Conservation (phyloP, 495 filamentous ascomycete genomes). For the Annulohypoxylon maeteangense region DNA sequence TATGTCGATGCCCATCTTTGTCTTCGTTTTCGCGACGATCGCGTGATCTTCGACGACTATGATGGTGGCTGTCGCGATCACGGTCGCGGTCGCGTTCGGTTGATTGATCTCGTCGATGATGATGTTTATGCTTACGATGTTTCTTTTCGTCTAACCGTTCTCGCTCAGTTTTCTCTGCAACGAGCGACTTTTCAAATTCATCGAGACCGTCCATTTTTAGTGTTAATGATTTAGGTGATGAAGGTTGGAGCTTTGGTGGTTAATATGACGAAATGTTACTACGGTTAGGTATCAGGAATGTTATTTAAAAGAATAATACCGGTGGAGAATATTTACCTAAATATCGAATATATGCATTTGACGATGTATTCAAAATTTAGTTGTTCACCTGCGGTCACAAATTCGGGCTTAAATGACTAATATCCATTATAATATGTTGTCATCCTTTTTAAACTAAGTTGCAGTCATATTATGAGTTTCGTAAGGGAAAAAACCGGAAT, state of each 20-base stretch:
- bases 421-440: not conserved
- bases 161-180: constrained; percentile 61
- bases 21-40: constrained; percentile 50
- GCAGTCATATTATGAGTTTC: not conserved
- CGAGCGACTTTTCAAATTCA: constrained; percentile 65
- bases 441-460: not conserved
- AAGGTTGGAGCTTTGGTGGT: not conserved
- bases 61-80: constrained; percentile 49
- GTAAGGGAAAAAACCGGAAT: constrained; percentile 6
- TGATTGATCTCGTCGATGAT: constrained; percentile 57
- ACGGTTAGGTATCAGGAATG: not conserved
- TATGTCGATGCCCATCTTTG: constrained; percentile 50
- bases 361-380: not conserved
- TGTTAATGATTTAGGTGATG: not conserved
- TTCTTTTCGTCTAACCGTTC: constrained; percentile 55
- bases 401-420: not conserved
- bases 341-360: constrained; percentile 17
- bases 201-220: constrained; percentile 61
- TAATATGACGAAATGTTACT: constrained; percentile 20
- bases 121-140: constrained; percentile 58
- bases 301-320: not conserved
- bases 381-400: not conserved
- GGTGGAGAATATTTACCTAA: not conserved
- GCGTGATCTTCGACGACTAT: constrained; percentile 43
- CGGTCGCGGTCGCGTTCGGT: constrained; percentile 54